Conservation (phyloP, 208 protist genomes). For the Acanthamoeba healyi region DNA sequence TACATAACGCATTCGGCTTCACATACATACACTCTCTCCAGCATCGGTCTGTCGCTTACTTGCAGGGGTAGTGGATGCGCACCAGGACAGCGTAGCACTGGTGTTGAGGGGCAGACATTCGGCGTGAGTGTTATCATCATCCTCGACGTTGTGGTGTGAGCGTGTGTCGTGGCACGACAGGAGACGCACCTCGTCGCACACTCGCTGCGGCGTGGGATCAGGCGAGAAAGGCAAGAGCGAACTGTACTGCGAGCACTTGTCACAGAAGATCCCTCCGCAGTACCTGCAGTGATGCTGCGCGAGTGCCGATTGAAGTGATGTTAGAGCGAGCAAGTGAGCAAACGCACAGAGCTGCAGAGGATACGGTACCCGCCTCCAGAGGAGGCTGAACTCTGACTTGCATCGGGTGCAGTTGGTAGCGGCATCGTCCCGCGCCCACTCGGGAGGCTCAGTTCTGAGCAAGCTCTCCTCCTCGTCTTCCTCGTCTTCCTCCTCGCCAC, state of each 20-base stretch:
- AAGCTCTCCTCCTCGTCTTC: background rate
- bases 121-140: no score
- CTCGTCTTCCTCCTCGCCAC: background rate
- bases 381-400: slow-evolving; percentile 25
- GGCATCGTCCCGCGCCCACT: slow-evolving; percentile 17
- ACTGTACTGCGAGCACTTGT: slow-evolving; percentile 53
- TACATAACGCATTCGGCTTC: background rate
- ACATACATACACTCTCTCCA: background rate
- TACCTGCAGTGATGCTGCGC: slow-evolving; percentile 44
- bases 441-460: slow-evolving; percentile 3
- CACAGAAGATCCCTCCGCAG: slow-evolving; percentile 39
- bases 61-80: slow-evolving; percentile 35
- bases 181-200: slow-evolving; percentile 48
- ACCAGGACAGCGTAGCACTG: slow-evolving; percentile 38
- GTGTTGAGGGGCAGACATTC: background rate
- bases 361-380: slow-evolving; percentile 27
- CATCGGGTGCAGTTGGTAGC: slow-evolving; percentile 17
- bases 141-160: no score
- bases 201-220: slow-evolving; percentile 51
- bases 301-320: background rate
- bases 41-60: background rate
- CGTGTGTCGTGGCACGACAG: no score
- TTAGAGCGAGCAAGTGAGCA: no score
- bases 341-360: background rate
- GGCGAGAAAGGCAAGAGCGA: slow-evolving; percentile 14